Evolutionary conservation across 352 stramenopile genomes (phyloP), one percentile per base, ranked within the genome.

Genomic region (Globisporangium megalacanthum): DNA sequence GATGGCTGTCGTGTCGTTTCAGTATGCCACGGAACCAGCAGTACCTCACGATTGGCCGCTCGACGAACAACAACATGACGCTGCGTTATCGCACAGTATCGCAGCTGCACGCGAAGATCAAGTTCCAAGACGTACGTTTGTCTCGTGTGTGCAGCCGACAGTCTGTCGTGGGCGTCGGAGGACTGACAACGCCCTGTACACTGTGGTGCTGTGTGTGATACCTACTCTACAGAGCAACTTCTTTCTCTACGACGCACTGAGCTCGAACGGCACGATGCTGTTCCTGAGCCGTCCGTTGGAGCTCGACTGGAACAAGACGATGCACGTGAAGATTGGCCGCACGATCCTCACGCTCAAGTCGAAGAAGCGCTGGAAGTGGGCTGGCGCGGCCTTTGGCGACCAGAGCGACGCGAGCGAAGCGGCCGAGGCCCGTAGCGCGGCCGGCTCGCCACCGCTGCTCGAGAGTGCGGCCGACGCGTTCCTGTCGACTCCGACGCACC

Each of bases 181-280:
- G 45, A 25, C 20, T 49, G 20, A 4, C 17, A 33, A 29, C 25
- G 25, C 25, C 25, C 25, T n/a, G n/a, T n/a, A n/a, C 25, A 29
- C 25, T 45, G 51, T 50, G 37, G 48, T 10, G 15, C 44, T 56
- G 17, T 51, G 46, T 29, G 36, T 60, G 10, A 56, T 45, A 8
- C n/a, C n/a, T 46, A 49, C 1, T 17, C 22, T 6, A 36, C 56
- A 93, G 83, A 77, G 86, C 49, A 65, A 93, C 45, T 93, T 93
- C 36, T 82, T 82, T 31, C 66, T 93, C 13, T 84, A 73, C 58
- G 83, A 93, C 56, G 81, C 79, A 4, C 66, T 68, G 31, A 90
- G 79, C 51, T 93, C 83, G n/a, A 93, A 93, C 58, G 83, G 83
- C 29, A 93, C 83, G 19, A 93, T 93, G 83, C 62, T 93, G 37